Base-by-base conservation (phyloP, 2,329 filamentous ascomycete species). In the Colletotrichum tabaci region DNA sequence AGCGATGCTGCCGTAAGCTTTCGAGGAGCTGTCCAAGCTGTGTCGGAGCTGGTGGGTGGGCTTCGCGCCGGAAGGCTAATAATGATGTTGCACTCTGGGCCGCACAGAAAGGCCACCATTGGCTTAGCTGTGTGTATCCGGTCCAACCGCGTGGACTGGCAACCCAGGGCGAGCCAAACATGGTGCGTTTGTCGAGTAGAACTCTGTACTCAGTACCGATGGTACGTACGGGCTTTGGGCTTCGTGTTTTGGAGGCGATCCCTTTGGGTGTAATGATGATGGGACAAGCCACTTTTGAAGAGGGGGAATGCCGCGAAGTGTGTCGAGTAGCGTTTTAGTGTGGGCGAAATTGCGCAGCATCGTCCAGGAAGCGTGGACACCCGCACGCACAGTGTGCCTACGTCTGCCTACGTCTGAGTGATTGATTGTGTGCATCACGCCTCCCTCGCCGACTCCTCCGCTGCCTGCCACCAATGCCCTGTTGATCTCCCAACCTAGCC, bases 291-390 rank as follows among this genome's bases (percentile, higher is more conserved):
- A 72, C 65, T 61, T 42, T 42, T 50, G 44, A 42, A 47, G 65
- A 72, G 69, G 66, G 30, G 69, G 66, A 68, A 72, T 69, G 58
- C 64, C 61, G 53, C 47, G 64, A 63, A 72, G 69, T 72, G 65
- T 72, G 65, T 72, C 66, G 66, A 64, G 58, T 69, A 18, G 66
- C 64, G 69, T 72, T 72, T 72, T 72, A 63, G 69, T 72, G 69
- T 72, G 69, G 69, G 53, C 46, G 65, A 71, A 42, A 64, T 56
- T 56, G 62, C 58, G 58, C 53, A 69, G 63, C 58, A 26, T 64
- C 49, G n/a, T 26, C 53, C 46, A 71, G 62, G 53, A 58, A 68
- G 66, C 66, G 38, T 57, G 13, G n/a, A 30, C 23, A 62, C 47
- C 40, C 38, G 44, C 53, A 38, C 35, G 30, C 66, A 72, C 69